Evolutionary conservation across 805 yeast species (phyloP).

Genomic region (Starmera dryadoides): DNA sequence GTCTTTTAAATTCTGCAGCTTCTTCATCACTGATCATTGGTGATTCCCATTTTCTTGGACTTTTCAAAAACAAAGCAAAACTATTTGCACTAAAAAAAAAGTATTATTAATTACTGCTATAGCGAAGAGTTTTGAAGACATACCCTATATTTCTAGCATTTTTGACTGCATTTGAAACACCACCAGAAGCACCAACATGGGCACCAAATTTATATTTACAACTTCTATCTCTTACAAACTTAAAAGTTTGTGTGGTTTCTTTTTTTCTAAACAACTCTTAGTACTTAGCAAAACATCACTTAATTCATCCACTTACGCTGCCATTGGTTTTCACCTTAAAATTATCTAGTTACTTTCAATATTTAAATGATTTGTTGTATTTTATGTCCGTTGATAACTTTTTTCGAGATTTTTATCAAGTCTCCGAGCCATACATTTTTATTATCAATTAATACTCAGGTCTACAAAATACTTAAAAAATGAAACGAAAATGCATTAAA

Average conservation of each 20-base stretch:
- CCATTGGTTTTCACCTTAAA: neutral
- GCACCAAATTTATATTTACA: slow-evolving; percentile 71
- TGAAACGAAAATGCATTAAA: too few relatives aligned
- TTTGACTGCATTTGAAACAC: slow-evolving; percentile 61
- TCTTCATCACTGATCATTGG: slow-evolving; percentile 68
- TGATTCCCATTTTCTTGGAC: slow-evolving; percentile 87
- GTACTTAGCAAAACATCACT: too few relatives aligned
- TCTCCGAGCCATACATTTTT: too few relatives aligned
- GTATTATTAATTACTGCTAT: neutral
- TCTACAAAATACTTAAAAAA: too few relatives aligned
- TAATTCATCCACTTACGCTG: neutral
- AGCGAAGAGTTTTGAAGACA: slow-evolving; percentile 2
- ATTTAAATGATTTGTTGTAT: too few relatives aligned
- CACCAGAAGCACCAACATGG: slow-evolving; percentile 81
- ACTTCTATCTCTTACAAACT: slow-evolving; percentile 35
- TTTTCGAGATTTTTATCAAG: too few relatives aligned
- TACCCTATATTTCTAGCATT: slow-evolving; percentile 48
- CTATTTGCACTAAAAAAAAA: slow-evolving; percentile 47
- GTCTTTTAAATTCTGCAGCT: slow-evolving; percentile 52
- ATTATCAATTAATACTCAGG: too few relatives aligned
- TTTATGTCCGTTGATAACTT: too few relatives aligned
- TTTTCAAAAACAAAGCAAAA: slow-evolving; percentile 85
- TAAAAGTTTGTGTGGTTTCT: slow-evolving; percentile 7
- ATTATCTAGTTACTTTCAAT: too few relatives aligned
- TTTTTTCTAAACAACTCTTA: slow-evolving; percentile 9